Percentiles rank a stretch among this genome's conserved stretches.
phyloP scores from a whole-genome alignment of 495 filamentous ascomycete genomes.

The Neurospora sp. region DNA sequence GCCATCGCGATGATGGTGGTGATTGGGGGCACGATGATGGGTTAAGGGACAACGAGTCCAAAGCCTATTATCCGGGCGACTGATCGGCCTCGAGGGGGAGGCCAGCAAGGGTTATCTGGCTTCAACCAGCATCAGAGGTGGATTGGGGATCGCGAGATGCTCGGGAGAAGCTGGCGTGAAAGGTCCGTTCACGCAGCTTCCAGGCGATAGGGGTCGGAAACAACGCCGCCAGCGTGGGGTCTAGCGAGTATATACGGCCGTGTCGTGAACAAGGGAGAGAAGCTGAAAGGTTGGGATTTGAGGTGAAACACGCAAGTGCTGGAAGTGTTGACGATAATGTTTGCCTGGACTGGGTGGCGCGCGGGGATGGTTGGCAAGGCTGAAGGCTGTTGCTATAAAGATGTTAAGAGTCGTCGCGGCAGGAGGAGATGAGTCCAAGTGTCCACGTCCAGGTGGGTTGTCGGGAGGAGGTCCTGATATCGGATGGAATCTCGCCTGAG shows the following conservation, averaged over 20 bases:
- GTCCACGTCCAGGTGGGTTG: neutral
- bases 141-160: neutral
- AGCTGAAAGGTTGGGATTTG: neutral
- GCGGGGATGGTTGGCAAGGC: neutral
- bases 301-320: neutral
- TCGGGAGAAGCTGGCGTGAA: neutral
- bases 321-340: neutral
- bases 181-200: neutral
- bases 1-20: constrained; percentile 16
- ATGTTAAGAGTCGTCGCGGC: neutral
- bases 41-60: constrained; percentile 3
- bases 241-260: neutral
- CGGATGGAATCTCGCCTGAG: constrained; percentile 2
- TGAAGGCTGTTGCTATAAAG: neutral
- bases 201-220: neutral
- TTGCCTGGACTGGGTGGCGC: neutral
- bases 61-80: constrained; percentile 28
- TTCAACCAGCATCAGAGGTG: constrained; percentile 30
- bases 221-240: neutral
- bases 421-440: neutral
- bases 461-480: neutral
- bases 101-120: constrained; percentile 35
- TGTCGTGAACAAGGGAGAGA: neutral
- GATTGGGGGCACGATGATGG: neutral
- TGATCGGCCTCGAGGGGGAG: constrained; percentile 33